phyloP scores from a whole-genome alignment of 768 basidiomycete genomes.

The Russula vinacea region DNA sequence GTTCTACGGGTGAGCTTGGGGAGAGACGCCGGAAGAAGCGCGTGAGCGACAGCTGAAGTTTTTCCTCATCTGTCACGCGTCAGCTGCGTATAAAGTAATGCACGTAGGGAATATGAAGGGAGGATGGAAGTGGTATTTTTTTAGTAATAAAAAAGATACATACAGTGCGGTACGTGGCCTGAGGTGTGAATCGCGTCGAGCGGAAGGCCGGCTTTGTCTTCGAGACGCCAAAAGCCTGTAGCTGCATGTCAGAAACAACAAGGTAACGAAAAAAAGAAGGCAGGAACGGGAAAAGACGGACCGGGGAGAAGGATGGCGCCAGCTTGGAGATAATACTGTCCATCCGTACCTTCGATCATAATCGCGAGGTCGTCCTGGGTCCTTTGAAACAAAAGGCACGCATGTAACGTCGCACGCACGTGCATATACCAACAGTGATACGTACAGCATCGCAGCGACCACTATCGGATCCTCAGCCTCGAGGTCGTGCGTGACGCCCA shows the following conservation, averaged over 20 bases:
- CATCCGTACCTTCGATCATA: slow-evolving; percentile 52
- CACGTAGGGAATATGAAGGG: neutral
- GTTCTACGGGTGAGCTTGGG: slow-evolving; percentile 64
- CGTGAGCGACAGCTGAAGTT: slow-evolving; percentile 60
- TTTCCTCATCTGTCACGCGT: slow-evolving; percentile 48
- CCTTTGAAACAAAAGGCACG: slow-evolving; percentile 9
- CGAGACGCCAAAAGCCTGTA: slow-evolving; percentile 70
- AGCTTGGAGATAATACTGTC: slow-evolving; percentile 70
- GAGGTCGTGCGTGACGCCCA: slow-evolving; percentile 50
- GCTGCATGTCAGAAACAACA: neutral
- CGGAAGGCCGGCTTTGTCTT: slow-evolving; percentile 70
- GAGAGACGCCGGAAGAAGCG: slow-evolving; percentile 67
- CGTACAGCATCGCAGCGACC: slow-evolving; percentile 57
- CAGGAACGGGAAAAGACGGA: slow-evolving; percentile 32
- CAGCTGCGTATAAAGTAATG: neutral
- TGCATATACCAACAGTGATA: neutral
- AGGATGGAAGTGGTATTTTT: neutral
- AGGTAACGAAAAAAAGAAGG: slow-evolving; percentile 10
- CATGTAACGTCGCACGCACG: slow-evolving; percentile 32
- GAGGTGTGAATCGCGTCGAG: slow-evolving; percentile 68
- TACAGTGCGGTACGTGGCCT: slow-evolving; percentile 73
- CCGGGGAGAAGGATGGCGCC: slow-evolving; percentile 67
- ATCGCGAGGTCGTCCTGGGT: slow-evolving; percentile 31
- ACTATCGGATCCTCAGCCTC: slow-evolving; percentile 55
- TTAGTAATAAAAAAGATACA: slow-evolving; percentile 34